Conservation (phyloP, 768 basidiomycete genomes). For the Termitomyces eurrhizus region DNA sequence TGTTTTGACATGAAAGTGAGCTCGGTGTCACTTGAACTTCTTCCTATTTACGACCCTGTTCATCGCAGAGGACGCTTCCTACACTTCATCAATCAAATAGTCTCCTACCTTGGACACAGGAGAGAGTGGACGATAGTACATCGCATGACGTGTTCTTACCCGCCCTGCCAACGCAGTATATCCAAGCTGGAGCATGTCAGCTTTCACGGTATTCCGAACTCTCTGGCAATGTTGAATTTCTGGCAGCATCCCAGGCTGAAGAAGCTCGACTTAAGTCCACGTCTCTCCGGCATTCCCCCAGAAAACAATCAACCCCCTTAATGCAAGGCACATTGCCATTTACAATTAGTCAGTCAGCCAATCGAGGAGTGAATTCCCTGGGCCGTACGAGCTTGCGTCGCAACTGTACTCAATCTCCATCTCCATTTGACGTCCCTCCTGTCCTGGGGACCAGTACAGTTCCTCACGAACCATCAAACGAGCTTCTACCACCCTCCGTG, state of each 20-base stretch:
- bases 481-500: not conserved
- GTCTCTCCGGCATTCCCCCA: not conserved
- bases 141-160: not conserved
- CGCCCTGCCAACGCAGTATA: not conserved
- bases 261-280: not conserved
- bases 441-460: too few relatives aligned
- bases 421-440: not conserved
- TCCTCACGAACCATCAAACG: not conserved
- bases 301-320: not conserved
- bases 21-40: not conserved
- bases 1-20: not conserved
- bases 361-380: not conserved
- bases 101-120: not conserved
- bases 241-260: not conserved
- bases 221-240: slow-evolving; percentile 18
- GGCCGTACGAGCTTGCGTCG: not conserved
- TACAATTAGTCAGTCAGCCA: not conserved
- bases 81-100: too few relatives aligned
- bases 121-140: not conserved
- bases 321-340: too few relatives aligned
- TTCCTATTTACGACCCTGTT: not conserved
- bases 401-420: not conserved
- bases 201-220: slow-evolving; percentile 25
- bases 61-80: not conserved
- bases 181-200: slow-evolving; percentile 3